Conservation (phyloP, 495 filamentous ascomycete species). For the Usnea hakonensis region DNA sequence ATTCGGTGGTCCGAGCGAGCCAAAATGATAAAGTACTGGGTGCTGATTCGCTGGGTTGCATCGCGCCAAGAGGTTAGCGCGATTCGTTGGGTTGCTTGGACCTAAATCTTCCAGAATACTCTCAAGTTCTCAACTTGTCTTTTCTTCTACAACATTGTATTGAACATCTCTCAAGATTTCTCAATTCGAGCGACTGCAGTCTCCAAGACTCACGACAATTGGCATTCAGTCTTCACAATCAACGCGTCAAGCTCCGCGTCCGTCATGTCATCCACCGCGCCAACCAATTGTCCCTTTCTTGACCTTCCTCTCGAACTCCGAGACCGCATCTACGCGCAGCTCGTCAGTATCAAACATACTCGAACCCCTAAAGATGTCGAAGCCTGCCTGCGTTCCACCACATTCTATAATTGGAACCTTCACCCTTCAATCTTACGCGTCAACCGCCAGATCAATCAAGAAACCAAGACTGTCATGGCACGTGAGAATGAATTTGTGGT, state of each 20-base stretch:
- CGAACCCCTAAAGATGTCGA: constrained; percentile 5
- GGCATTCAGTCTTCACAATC: not conserved
- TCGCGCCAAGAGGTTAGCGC: too few relatives aligned
- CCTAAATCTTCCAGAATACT: too few relatives aligned
- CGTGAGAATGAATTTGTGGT: constrained; percentile 8
- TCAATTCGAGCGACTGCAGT: too few relatives aligned
- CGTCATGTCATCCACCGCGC: not conserved
- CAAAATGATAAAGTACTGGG: too few relatives aligned
- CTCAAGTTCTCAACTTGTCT: too few relatives aligned
- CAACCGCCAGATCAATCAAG: constrained; percentile 1
- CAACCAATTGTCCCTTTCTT: constrained; percentile 6
- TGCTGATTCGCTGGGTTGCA: too few relatives aligned
- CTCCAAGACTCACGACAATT: not conserved
- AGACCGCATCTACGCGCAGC: not conserved
- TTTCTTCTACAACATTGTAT: too few relatives aligned
- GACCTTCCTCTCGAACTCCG: constrained; percentile 12
- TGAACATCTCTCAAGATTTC: too few relatives aligned
- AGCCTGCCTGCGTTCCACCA: not conserved
- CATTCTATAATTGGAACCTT: constrained; percentile 8
- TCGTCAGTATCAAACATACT: constrained; percentile 8
- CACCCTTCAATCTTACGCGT: constrained; percentile 6
- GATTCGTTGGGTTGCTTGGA: too few relatives aligned
- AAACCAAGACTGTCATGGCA: constrained; percentile 3
- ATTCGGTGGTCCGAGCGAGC: too few relatives aligned
- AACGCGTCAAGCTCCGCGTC: not conserved